Base-by-base conservation (phyloP, 306 rosid genomes). In the Casuarina equisetifolia region DNA sequence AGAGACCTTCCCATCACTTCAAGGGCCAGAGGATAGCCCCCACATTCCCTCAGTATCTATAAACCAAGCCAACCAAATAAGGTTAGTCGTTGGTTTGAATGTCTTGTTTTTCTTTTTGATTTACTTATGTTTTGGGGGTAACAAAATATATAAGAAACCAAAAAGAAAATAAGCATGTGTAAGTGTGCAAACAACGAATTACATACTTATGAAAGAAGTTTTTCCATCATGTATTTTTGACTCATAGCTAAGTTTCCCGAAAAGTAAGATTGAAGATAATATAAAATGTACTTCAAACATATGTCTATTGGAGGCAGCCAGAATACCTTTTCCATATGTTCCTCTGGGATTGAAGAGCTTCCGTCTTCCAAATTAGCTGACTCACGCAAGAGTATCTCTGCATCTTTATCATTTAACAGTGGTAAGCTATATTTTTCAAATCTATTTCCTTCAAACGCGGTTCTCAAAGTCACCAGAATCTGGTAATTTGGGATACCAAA, bases 391-490 rank as follows among this genome's bases (percentile, higher is more conserved):
- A 93, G 85, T 3, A 66, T 38, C 57, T 67, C 67, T 38, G 97
- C 85, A 82, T 88, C 86, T 63, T 25, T 45, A 8, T 82, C 78
- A 36, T 50, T 66, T 74, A 93, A 78, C 11, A 83, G 46, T 25
- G 32, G 32, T 25, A 25, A 25, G 32, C 32, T 25, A 25, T 25
- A 25, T 25, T 25, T 25, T 25, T 25, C 32, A 25, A 25, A 0
- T 25, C 32, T 25, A 25, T 25, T 25, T 25, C 32, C 57, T 70
- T 66, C 80, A 93, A 79, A 83, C 49, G 61, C 43, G 12, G 43
- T 82, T 76, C 91, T 83, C 19, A 96, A 93, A 46, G 93, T 91
- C 69, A 88, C 93, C 70, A 93, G 61, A 76, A 89, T 79, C 81
- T 85, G 90, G 81, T 72, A 87, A 19, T 79, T 67, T 53, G 87